Base-by-base conservation (phyloP, 768 basidiomycete species). In the Suillus hirtellus region DNA sequence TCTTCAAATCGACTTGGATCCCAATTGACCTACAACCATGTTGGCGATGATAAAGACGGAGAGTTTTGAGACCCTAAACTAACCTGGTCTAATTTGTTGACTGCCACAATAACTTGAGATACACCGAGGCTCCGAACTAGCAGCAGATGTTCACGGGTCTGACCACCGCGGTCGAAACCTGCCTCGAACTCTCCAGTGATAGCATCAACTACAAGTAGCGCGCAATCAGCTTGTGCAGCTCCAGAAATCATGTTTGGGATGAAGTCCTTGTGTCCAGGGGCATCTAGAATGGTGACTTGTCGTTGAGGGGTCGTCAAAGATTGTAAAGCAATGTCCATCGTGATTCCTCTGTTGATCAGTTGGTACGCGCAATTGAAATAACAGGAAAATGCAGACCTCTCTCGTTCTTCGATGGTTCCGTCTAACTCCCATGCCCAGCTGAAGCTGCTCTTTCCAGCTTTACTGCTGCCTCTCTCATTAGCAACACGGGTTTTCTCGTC, bases 201-300 rank as follows among this genome's bases (percentile, higher is more conserved):
- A 1, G 95, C 89, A 73, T 97, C 97, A 34, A 99, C 88, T 4
- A 99, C 96, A 24, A 99, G 86, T 9, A 99, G 76, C 0, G 97
- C 95, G 54, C 93, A 93, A 68, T 99, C 97, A 0, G 96, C 97
- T 75, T 98, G 97, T 2, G 96, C 89, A 8, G 97, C 96, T 1
- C 97, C 97, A 0, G 96, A 98, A 60, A 99, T 99, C 96, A 99
- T 99, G 72, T 99, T 99, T 1, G 97, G 97, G 66, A 99, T 91
- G 69, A 99, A 99, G 71, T 99, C 97, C 67, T 89, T 90, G 76
- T 99, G 97, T 0, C 97, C 97, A 0, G 97, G 97, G 0, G 96
- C 96, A 70, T 99, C 97, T 37, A 99, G 84, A n/a, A 99, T 86
- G 1, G 95, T 97, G 67, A 99, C 88, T 66, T 87, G 84, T 58